phyloP scores from a whole-genome alignment of 2,329 filamentous ascomycete species.

The Curvularia verruculosa region DNA sequence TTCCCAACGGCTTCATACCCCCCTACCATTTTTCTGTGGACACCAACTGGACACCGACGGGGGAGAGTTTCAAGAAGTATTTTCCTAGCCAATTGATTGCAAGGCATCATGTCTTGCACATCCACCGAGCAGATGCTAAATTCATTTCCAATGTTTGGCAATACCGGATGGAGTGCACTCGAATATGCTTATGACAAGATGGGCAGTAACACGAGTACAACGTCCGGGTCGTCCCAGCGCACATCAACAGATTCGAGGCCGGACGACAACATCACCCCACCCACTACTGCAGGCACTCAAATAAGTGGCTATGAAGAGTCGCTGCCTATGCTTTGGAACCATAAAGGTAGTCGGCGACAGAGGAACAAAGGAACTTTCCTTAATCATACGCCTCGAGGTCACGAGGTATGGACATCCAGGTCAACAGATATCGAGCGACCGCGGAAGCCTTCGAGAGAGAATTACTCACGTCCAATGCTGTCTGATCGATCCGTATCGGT shows the following conservation, averaged over 20 bases:
- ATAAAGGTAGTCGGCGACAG: constrained; percentile 32
- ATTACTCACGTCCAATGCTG: constrained; percentile 28
- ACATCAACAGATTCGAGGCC: constrained; percentile 27
- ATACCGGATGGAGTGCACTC: constrained; percentile 42
- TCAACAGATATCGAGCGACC: constrained; percentile 25
- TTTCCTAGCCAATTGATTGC: background rate
- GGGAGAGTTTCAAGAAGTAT: background rate
- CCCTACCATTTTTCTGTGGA: constrained; percentile 8
- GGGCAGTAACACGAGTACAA: constrained; percentile 25
- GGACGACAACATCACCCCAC: constrained; percentile 25
- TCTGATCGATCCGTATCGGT: constrained; percentile 19
- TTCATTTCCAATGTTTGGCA: constrained; percentile 41
- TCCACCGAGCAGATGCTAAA: constrained; percentile 32
- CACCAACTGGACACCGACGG: background rate
- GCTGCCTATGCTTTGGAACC: constrained; percentile 25
- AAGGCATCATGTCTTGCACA: constrained; percentile 17
- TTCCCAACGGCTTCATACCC: constrained; percentile 31
- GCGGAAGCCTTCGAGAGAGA: constrained; percentile 25
- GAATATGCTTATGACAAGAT: constrained; percentile 35
- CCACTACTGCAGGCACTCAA: constrained; percentile 21
- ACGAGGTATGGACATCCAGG: constrained; percentile 31
- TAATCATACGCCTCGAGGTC: constrained; percentile 43
- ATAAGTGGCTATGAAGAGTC: constrained; percentile 15
- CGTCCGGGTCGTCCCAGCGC: constrained; percentile 27
- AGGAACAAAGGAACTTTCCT: constrained; percentile 40